Percentiles rank a stretch among this genome's conserved stretches.
These are phyloP conservation scores for Lactifluus volemus DNA, from an alignment of 768 basidiomycete genomes.

Conservation along the genomic window DNA sequence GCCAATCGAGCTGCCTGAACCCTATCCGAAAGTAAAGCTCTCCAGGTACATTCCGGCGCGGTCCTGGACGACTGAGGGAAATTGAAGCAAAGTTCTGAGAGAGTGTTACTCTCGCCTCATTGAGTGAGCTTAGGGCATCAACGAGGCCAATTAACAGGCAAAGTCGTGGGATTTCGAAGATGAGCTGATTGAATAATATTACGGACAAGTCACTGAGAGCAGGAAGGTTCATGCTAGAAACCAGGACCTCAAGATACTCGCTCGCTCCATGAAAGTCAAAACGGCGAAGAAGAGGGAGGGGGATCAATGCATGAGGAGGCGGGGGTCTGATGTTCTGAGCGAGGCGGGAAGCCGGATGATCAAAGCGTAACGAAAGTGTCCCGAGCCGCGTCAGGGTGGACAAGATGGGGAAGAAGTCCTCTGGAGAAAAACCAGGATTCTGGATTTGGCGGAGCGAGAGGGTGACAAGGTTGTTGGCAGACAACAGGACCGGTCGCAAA, in stretches of 20 bases:
- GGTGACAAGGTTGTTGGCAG: background rate
- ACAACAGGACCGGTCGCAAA: slow-evolving; percentile 1
- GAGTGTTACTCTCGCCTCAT: background rate
- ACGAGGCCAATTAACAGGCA: background rate
- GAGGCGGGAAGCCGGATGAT: background rate
- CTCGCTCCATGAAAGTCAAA: background rate
- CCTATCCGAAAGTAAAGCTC: background rate
- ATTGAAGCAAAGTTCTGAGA: background rate
- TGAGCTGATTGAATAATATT: background rate
- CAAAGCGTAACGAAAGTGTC: background rate
- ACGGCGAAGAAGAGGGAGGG: background rate
- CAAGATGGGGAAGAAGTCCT: background rate
- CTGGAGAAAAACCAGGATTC: background rate
- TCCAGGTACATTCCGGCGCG: background rate
- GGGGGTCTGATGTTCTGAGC: background rate
- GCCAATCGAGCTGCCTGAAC: background rate
- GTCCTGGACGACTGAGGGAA: background rate
- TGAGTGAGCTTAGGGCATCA: background rate
- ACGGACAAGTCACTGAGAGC: background rate
- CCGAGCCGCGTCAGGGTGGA: background rate
- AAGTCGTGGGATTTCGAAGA: background rate
- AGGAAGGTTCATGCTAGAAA: background rate
- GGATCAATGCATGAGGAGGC: background rate
- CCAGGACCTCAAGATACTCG: slow-evolving; percentile 4
- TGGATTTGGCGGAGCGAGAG: background rate